Evolutionary conservation across 805 yeast species (phyloP).

Genomic region (Torulaspora indica): DNA sequence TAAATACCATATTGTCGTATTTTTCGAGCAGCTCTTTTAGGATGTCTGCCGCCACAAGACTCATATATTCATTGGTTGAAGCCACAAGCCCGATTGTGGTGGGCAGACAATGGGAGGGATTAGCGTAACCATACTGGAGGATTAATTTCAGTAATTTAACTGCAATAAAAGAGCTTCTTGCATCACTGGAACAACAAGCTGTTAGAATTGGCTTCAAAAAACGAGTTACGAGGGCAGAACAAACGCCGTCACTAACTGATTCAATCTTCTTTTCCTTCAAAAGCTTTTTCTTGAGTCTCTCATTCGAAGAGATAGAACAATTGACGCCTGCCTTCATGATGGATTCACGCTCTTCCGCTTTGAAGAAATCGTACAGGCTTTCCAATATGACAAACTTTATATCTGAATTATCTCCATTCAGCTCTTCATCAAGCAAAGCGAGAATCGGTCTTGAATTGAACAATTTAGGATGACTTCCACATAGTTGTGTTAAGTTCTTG

Average conservation of each 20-base stretch:
- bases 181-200: constrained; percentile 46
- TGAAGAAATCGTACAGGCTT: constrained; percentile 55
- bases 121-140: constrained; percentile 63
- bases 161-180: constrained; percentile 46
- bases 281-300: constrained; percentile 38
- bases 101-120: constrained; percentile 65
- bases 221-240: constrained; percentile 66
- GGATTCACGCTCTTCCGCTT: constrained; percentile 49
- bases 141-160: constrained; percentile 52
- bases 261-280: constrained; percentile 39
- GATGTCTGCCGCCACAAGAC: constrained; percentile 46
- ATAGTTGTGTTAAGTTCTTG: constrained; percentile 53
- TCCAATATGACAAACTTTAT: constrained; percentile 50
- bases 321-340: constrained; percentile 40
- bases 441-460: constrained; percentile 56
- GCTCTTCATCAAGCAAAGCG: constrained; percentile 47
- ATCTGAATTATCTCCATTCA: constrained; percentile 38
- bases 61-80: constrained; percentile 43
- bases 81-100: constrained; percentile 67
- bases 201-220: constrained; percentile 48
- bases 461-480: constrained; percentile 60
- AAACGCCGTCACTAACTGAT: constrained; percentile 60
- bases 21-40: constrained; percentile 56
- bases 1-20: constrained; percentile 67
- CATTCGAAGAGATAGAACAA: constrained; percentile 35